Conservation (phyloP, 139 green algal genomes). For the Micractinium sp. region DNA sequence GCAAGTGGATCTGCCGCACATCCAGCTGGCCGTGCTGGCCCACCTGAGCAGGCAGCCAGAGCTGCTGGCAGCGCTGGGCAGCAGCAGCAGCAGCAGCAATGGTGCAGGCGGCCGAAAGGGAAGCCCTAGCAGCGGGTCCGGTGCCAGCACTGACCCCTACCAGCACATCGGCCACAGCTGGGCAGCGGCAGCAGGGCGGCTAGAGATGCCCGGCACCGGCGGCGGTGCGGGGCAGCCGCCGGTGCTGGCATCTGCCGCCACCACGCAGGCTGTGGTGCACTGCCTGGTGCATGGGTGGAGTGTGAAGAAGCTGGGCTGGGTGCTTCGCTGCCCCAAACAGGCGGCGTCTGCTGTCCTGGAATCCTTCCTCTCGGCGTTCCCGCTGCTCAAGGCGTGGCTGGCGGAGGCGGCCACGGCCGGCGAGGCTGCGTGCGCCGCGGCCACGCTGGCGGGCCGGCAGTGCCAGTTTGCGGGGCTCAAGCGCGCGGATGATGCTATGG, state of each 20-base stretch:
- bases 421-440: background rate
- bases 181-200: conserved; percentile 26
- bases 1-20: background rate
- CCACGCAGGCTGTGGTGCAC: background rate
- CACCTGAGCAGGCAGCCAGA: conserved; percentile 21
- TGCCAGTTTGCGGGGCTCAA: background rate
- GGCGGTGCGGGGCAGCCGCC: background rate
- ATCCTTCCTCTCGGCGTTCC: conserved; percentile 25
- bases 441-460: conserved; percentile 29
- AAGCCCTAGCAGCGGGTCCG: background rate
- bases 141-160: background rate
- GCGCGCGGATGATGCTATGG: conserved; percentile 22
- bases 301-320: conserved; percentile 3
- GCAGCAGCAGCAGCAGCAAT: background rate
- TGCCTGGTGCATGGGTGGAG: conserved; percentile 34
- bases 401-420: background rate
- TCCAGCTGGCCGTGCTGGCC: conserved; percentile 31
- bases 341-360: background rate
- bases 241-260: background rate
- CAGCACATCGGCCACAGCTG: conserved; percentile 12
- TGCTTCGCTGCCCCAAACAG: background rate
- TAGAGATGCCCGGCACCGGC: conserved; percentile 11
- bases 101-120: background rate
- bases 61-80: conserved; percentile 4
- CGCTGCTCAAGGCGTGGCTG: conserved; percentile 9